Base-by-base conservation (phyloP, 768 basidiomycete species). In the Vishniacozyma victoriae region DNA sequence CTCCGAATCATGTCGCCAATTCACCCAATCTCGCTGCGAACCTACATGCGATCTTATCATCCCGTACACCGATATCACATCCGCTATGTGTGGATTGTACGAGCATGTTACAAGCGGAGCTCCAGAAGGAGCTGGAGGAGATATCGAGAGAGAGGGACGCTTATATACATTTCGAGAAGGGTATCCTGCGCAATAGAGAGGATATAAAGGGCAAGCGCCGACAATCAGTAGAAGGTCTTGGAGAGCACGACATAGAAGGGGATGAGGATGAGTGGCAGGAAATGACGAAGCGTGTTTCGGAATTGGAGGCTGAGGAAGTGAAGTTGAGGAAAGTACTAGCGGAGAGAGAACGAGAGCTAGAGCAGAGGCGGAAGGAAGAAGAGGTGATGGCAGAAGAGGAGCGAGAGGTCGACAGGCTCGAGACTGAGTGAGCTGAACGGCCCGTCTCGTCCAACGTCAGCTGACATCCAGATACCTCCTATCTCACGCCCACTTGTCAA, bases 11-110 rank as follows among this genome's bases (percentile, higher is more conserved):
- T 3, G 35, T 27, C 3, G 1, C 31, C 7, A 35, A 46, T 49
- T 54, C 29, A 46, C 49, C 23, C 29, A 54, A 55, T 0, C 60
- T 71, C 2, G 58, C 66, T 5, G 25, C 47, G 1, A 49, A 65
- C 23, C 60, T 74, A 11, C 63, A 67, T 42, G 12, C 48, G 1
- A 50, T 72, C 37, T 55, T 72, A 3, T 73, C 73, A 0, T 60
- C 65, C 1, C 31, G 55, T n/a, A 72, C 73, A 14, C 56, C 67
- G 25, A 80, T 92, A 36, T 88, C 91, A 68, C 91, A 96, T 67
- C 95, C 95, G 4, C 78, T 99, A 6, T 99, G 95, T 70, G 82
- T 85, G 0, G 93, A 97, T 63, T 99, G 95, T 72, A 88, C 91
- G 3, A 83, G 86, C 61, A 78, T 85, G 40, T 73, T 97, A 26